phyloP scores from a whole-genome alignment of 306 rosid species.

The Fragaria ananassa region DNA sequence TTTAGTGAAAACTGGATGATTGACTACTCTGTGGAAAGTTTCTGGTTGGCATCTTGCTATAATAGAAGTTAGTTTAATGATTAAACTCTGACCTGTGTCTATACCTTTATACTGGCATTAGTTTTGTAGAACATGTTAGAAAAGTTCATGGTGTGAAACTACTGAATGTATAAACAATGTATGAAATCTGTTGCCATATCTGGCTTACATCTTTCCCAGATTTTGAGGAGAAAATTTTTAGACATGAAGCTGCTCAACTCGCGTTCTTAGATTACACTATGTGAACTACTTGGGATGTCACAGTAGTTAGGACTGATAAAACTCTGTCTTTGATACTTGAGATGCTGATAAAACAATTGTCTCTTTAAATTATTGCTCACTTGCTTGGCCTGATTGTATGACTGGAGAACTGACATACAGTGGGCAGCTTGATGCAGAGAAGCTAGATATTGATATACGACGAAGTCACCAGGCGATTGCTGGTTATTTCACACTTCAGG shows the following conservation, averaged over 20 bases:
- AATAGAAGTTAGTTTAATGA: background rate
- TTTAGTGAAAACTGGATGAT: background rate
- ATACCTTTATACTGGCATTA: background rate
- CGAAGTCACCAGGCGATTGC: conserved; percentile 66
- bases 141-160: background rate
- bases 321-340: conserved; percentile 21
- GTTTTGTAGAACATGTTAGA: background rate
- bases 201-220: conserved; percentile 75
- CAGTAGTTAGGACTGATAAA: background rate
- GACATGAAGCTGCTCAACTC: conserved; percentile 90
- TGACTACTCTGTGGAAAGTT: background rate
- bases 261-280: conserved; percentile 32
- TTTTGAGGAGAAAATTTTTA: conserved; percentile 75
- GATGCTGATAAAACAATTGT: background rate
- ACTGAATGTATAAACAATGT: background rate
- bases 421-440: conserved; percentile 75
- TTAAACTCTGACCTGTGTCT: background rate
- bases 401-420: conserved; percentile 74
- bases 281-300: background rate
- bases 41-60: background rate
- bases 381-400: conserved; percentile 79
- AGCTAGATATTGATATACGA: conserved; percentile 56
- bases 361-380: conserved; percentile 54
- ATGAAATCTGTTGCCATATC: conserved; percentile 38
- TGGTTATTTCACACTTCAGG: conserved; percentile 34